Conservation (phyloP, 179 eudicot species). For the Nepenthes alata region DNA sequence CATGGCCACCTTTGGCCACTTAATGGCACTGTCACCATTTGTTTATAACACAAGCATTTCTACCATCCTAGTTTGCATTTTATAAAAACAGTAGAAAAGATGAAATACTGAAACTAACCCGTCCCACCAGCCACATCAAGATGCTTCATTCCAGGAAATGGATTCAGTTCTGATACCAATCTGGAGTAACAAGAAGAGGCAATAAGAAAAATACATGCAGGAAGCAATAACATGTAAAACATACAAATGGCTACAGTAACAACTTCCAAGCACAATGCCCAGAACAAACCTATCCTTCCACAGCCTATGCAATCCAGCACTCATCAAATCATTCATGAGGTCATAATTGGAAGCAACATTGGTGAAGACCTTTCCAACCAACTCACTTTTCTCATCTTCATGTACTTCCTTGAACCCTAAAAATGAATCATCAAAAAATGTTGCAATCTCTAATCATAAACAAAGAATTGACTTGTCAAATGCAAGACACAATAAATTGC, state of each 20-base stretch:
- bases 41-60: no score
- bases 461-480: no score
- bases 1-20: no score
- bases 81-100: neutral
- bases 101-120: constrained; percentile 29
- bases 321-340: constrained; percentile 95
- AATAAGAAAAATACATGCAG: neutral
- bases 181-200: constrained; percentile 23
- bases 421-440: constrained; percentile 1
- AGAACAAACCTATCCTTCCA: constrained; percentile 84
- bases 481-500: no score
- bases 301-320: constrained; percentile 75
- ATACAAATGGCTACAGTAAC: constrained; percentile 4
- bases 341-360: constrained; percentile 86
- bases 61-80: neutral
- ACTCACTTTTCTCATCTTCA: constrained; percentile 78
- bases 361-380: constrained; percentile 89
- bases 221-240: neutral
- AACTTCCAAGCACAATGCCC: neutral
- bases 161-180: constrained; percentile 75
- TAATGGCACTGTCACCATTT: no score
- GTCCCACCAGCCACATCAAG: constrained; percentile 98
- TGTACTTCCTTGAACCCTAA: constrained; percentile 77
- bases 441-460: no score
- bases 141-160: constrained; percentile 97